A percentile compares a stretch with the other conserved stretches of the same genome.
These are phyloP conservation scores for Trichoderma sp. DNA, from an alignment of 2,329 filamentous ascomycete species.

Conservation along the genomic window DNA sequence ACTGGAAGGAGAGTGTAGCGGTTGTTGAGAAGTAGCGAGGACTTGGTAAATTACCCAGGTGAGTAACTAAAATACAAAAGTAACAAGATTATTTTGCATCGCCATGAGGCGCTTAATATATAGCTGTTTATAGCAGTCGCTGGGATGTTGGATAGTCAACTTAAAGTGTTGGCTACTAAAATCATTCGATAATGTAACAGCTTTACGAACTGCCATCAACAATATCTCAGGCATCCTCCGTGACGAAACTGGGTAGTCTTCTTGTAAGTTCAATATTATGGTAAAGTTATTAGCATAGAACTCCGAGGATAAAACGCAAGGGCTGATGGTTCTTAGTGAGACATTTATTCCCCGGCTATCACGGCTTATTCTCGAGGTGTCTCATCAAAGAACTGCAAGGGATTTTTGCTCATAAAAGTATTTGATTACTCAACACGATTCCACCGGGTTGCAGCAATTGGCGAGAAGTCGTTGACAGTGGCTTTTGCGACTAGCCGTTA, in stretches of 20 bases:
- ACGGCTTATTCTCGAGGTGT: background rate
- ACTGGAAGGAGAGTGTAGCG: too few relatives aligned
- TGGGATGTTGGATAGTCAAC: background rate
- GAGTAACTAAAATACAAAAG: background rate
- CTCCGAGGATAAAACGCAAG: background rate
- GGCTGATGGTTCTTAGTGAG: background rate
- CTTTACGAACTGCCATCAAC: background rate
- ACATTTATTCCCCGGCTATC: background rate
- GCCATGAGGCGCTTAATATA: background rate
- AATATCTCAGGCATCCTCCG: background rate
- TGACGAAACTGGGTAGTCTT: background rate
- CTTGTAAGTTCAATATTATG: background rate
- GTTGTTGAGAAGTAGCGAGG: background rate
- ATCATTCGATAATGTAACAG: too few relatives aligned
- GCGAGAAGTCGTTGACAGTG: background rate
- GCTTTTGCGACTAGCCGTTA: background rate
- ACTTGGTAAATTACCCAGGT: background rate
- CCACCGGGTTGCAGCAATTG: background rate
- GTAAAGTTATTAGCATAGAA: accelerated
- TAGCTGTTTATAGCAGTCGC: background rate
- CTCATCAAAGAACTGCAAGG: background rate
- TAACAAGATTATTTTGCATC: too few relatives aligned
- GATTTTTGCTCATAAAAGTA: background rate
- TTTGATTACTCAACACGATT: conserved; percentile 1
- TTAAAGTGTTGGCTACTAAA: background rate